Conservation (phyloP, 441 rosid genomes). For the Daphne laureola region DNA sequence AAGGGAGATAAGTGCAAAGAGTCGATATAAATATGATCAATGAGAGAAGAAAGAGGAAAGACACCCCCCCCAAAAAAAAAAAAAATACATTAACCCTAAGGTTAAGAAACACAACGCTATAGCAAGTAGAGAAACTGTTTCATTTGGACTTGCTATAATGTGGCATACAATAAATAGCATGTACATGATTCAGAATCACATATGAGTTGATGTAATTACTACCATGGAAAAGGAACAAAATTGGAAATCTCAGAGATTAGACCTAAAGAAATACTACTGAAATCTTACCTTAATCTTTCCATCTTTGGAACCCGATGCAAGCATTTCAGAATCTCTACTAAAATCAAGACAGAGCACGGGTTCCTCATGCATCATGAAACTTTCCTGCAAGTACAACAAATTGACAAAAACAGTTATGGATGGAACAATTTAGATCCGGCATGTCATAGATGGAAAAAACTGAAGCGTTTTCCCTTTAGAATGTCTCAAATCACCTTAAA, state of each 20-base stretch:
- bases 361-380: constrained; percentile 99
- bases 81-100: too few species aligned
- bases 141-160: too few species aligned
- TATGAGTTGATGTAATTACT: neutral
- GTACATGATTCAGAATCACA: neutral
- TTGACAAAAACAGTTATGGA: too few species aligned
- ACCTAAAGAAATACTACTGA: constrained; percentile 9
- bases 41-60: too few species aligned
- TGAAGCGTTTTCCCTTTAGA: neutral
- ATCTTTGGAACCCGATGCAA: constrained; percentile 94
- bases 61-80: too few species aligned
- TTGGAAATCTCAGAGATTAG: constrained; percentile 3
- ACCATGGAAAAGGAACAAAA: neutral
- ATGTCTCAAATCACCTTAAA: too few species aligned
- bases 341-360: constrained; percentile 94
- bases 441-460: constrained; percentile 15
- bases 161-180: neutral
- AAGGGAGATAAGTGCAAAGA: too few species aligned
- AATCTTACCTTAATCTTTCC: constrained; percentile 85
- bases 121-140: too few species aligned
- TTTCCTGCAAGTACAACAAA: constrained; percentile 46
- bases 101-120: too few species aligned
- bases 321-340: constrained; percentile 97
- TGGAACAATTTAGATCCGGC: neutral
- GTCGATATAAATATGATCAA: too few species aligned